Conservation (phyloP, 202 grass and related monocot species). For the Musa balbisiana region DNA sequence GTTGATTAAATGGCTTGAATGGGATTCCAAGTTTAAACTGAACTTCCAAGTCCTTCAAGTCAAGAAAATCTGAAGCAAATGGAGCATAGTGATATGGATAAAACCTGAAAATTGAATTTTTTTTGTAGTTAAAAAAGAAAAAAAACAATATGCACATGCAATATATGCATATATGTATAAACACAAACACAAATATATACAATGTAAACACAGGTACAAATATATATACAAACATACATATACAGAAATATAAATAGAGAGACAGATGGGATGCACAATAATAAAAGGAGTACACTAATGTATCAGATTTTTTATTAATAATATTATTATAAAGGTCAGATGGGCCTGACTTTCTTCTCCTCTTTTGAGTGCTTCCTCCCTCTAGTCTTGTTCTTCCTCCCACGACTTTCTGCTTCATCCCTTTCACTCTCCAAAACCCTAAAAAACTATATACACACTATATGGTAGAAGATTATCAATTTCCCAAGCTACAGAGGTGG, state of each 20-base stretch:
- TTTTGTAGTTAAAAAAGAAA: not conserved
- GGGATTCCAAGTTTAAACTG: constrained; percentile 30
- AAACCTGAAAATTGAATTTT: constrained; percentile 27
- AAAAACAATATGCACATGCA: not conserved
- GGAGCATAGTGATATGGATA: constrained; percentile 49
- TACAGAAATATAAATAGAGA: too few species aligned
- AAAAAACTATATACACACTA: not conserved
- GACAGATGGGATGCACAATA: too few species aligned
- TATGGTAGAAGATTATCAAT: not conserved
- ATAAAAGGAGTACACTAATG: too few species aligned
- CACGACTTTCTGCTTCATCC: not conserved
- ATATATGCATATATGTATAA: too few species aligned
- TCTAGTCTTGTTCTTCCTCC: not conserved
- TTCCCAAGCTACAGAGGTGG: not conserved
- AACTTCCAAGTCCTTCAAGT: constrained; percentile 32
- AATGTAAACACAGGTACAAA: not conserved
- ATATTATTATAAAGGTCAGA: not conserved
- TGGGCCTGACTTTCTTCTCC: not conserved
- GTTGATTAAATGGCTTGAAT: constrained; percentile 48
- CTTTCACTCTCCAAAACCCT: not conserved
- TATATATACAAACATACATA: not conserved
- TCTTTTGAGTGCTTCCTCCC: not conserved
- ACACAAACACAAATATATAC: too few species aligned
- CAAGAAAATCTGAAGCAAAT: constrained; percentile 41
- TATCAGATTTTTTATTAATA: too few species aligned